Evolutionary conservation across 805 yeast species (phyloP), one percentile per base, ranked within the genome.

Genomic region (Pichia cephalocereana): DNA sequence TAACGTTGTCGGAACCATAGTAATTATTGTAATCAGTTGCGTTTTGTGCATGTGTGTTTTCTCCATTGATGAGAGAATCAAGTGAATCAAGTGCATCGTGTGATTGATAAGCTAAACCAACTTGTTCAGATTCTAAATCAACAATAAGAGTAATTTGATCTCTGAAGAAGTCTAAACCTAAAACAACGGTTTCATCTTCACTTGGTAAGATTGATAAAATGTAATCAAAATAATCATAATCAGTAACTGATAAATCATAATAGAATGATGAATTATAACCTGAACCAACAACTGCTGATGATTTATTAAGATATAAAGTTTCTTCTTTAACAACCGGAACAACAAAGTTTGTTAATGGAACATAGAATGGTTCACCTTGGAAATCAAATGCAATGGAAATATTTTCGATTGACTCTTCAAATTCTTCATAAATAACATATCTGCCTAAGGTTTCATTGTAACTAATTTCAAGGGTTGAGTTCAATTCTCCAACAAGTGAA

Each of bases 351-450:
- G 26, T 3, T 2, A 75, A 54, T 34, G 84, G 82, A 10, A 76
- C 76, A 14, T 65, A 58, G 49, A 80, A 74, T 7, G 57, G 50
- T 26, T 69, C 61, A 6, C 84, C 86, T 47, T 77, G 75, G 63
- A 82, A 77, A 55, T 72, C 64, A 53, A 75, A 76, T 36, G 66
- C 60, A 9, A 75, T 53, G 52, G 46, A 27, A 14, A 38, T 15
- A 18, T 34, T 38, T 0, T 34, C 40, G 1, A 28, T 23, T 23
- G 26, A 15, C 8, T 28, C 43, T 19, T 37, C 36, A n/a, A 12
- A 27, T n/a, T 38, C n/a, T 30, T 41, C 30, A 6, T 31, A 9
- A n/a, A 47, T 7, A 23, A 39, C 38, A 28, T 46, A 47, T 41
- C 50, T 42, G 14, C 50, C 53, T 17, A 26, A 36, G 5, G 12